Percentiles rank a stretch among this genome's conserved stretches.
Evolutionary conservation across 108 stramenopile genomes (phyloP).

Genomic region (Hondaea fermentalgiana): DNA sequence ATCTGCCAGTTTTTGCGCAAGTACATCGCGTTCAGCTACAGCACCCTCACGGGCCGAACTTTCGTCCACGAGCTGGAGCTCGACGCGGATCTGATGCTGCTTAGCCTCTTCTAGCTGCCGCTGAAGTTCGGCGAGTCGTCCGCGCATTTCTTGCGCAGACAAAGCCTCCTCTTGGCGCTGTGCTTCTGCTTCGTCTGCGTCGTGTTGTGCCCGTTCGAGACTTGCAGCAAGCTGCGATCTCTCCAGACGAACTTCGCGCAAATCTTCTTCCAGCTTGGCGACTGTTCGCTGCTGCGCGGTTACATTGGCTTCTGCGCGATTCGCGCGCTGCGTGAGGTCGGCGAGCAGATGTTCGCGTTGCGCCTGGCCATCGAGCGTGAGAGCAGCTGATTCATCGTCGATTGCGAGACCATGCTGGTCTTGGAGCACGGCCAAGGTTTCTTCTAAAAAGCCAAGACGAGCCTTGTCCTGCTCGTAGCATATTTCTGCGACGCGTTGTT

Average conservation of each 20-base stretch:
- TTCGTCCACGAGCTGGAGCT: not conserved
- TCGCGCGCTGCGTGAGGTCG: not conserved
- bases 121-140: not conserved
- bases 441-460: not conserved
- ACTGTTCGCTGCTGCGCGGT: not conserved
- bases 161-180: not conserved
- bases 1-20: not conserved
- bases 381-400: no score
- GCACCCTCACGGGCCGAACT: not conserved
- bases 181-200: not conserved
- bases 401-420: no score
- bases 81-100: not conserved
- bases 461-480: not conserved
- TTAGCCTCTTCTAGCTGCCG: not conserved
- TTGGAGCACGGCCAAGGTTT: not conserved
- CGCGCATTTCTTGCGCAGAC: not conserved
- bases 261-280: not conserved
- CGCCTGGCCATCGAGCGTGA: not conserved
- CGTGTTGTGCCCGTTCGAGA: not conserved
- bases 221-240: not conserved
- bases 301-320: not conserved
- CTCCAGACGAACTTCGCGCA: not conserved
- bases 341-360: not conserved
- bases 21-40: not conserved
- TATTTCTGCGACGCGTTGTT: not conserved